phyloP scores from a whole-genome alignment of 352 stramenopile genomes.

The Thalassiosira oceanica region DNA sequence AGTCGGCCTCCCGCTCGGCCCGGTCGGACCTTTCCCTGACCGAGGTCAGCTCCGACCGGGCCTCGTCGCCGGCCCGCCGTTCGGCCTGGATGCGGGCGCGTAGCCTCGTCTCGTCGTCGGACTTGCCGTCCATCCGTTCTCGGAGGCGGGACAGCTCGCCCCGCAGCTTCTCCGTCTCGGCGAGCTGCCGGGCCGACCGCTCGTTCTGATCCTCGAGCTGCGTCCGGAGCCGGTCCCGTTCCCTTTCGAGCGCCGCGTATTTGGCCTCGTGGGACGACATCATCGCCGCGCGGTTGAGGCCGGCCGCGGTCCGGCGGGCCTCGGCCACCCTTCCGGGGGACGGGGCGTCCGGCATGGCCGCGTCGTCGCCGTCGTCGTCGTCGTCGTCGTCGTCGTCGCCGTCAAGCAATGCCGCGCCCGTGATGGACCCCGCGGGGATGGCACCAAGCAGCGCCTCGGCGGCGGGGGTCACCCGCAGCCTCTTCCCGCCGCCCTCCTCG shows the following conservation, averaged over 20 bases:
- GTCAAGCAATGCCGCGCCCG: neutral
- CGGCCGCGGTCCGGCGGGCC: constrained; percentile 16
- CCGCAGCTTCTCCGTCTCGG: constrained; percentile 4
- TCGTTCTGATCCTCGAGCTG: neutral
- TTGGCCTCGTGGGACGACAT: constrained; percentile 33
- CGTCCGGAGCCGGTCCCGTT: constrained; percentile 24
- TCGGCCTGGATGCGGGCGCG: neutral
- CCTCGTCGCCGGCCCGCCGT: constrained; percentile 3
- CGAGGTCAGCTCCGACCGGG: constrained; percentile 3
- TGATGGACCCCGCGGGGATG: neutral
- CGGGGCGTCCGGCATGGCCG: neutral
- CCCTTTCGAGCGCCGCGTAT: constrained; percentile 23
- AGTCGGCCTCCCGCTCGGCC: constrained; percentile 56
- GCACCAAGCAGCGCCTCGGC: constrained; percentile 9
- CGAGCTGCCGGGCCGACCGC: constrained; percentile 1
- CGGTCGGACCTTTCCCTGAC: constrained; percentile 51
- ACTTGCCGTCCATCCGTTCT: neutral
- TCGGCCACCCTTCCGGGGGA: neutral
- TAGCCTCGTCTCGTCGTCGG: neutral
- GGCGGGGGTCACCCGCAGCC: constrained; percentile 2
- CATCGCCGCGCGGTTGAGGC: constrained; percentile 32
- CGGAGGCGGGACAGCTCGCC: constrained; percentile 11
- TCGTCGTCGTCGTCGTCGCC: neutral
- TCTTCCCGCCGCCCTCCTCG: neutral
- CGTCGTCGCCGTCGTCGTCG: neutral